phyloP scores from a whole-genome alignment of 2,329 filamentous ascomycete species.

The Alternaria triticimaculans region DNA sequence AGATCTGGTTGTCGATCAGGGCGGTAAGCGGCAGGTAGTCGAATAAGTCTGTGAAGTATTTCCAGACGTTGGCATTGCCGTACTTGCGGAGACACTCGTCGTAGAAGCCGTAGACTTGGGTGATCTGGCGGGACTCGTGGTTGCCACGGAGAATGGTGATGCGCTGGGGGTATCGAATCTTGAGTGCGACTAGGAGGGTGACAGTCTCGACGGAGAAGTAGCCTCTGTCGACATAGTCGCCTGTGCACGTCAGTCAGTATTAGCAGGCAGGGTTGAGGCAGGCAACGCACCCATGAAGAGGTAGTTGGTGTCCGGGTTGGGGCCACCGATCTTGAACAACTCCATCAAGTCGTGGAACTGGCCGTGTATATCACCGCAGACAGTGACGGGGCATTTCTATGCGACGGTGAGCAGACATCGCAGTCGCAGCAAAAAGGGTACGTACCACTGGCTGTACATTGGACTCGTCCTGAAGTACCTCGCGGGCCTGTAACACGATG shows the following conservation, averaged over 20 bases:
- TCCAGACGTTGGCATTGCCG: slow-evolving; percentile 79
- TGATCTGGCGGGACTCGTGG: slow-evolving; percentile 79
- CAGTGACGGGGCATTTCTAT: slow-evolving; percentile 93
- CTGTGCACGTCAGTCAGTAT: slow-evolving; percentile 56
- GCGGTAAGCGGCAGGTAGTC: slow-evolving; percentile 78
- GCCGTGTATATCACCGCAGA: slow-evolving; percentile 98
- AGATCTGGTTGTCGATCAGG: slow-evolving; percentile 75
- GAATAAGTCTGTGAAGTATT: slow-evolving; percentile 79
- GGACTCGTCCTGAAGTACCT: slow-evolving; percentile 96
- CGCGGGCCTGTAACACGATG: slow-evolving; percentile 71
- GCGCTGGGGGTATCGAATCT: slow-evolving; percentile 96
- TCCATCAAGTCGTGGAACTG: slow-evolving; percentile 99
- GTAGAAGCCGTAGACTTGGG: slow-evolving; percentile 80
- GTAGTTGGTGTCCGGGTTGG: slow-evolving; percentile 98
- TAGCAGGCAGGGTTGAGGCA: not conserved
- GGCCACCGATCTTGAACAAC: slow-evolving; percentile 97
- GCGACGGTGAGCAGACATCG: slow-evolving; percentile 22
- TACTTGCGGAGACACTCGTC: slow-evolving; percentile 80
- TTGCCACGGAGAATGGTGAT: slow-evolving; percentile 98
- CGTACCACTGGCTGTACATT: slow-evolving; percentile 98
- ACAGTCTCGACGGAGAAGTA: slow-evolving; percentile 99
- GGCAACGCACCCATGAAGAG: slow-evolving; percentile 84
- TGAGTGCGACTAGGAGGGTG: slow-evolving; percentile 92
- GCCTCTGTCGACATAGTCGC: slow-evolving; percentile 97
- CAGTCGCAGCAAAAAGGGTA: slow-evolving; percentile 7